Evolutionary conservation across 371 early-diverging fungal species (phyloP).

Genomic region (Mortierella sp.): DNA sequence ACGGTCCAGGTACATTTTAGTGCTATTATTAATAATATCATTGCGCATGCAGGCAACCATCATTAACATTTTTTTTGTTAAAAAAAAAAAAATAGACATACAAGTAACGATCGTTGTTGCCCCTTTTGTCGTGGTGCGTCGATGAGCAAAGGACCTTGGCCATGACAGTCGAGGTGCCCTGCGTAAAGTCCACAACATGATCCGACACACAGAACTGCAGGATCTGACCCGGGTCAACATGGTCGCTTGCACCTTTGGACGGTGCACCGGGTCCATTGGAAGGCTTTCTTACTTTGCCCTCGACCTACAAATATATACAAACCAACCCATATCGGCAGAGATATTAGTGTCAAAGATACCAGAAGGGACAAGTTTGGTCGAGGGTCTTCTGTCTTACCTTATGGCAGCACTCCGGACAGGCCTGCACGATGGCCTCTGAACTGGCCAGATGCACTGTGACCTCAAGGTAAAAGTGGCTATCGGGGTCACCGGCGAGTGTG

Average conservation of each 20-base stretch:
- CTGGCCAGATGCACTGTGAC: constrained; percentile 48
- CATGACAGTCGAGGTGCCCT: constrained; percentile 50
- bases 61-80: no score
- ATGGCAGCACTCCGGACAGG: constrained; percentile 53
- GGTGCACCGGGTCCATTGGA: constrained; percentile 51
- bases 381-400: constrained; percentile 15
- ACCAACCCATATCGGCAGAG: neutral
- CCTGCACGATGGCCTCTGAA: constrained; percentile 44
- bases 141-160: constrained; percentile 54
- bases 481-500: constrained; percentile 17
- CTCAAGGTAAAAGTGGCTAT: constrained; percentile 31
- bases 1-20: neutral
- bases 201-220: constrained; percentile 49
- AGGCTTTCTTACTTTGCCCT: constrained; percentile 51
- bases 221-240: constrained; percentile 47
- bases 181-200: constrained; percentile 42
- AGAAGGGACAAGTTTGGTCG: no score
- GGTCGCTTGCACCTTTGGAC: constrained; percentile 22
- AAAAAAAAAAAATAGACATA: constrained; percentile 29
- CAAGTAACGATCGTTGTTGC: constrained; percentile 55
- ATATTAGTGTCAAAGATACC: neutral
- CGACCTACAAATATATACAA: constrained; percentile 15
- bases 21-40: neutral
- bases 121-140: constrained; percentile 51
- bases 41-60: no score